Evolutionary conservation across 805 yeast genomes (phyloP).

Genomic region (Lachancea dasiensis): DNA sequence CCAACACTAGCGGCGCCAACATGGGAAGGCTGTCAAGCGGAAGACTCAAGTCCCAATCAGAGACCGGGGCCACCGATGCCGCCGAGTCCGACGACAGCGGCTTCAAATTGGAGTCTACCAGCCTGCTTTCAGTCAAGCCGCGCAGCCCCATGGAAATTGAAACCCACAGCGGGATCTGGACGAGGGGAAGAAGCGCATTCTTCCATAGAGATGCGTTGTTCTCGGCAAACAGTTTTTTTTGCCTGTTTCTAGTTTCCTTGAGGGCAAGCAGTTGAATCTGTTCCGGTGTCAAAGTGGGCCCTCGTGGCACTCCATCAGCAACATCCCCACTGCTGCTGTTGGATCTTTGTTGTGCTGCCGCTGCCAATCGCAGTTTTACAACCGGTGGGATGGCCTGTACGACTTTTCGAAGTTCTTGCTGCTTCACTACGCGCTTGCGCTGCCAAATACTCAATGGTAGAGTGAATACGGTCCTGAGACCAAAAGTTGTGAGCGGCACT

Average conservation of each 20-base stretch:
- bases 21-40: conserved; percentile 55
- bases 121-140: conserved; percentile 55
- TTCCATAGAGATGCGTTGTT: conserved; percentile 77
- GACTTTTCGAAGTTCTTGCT: conserved; percentile 65
- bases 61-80: conserved; percentile 4
- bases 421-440: conserved; percentile 61
- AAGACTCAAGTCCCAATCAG: conserved; percentile 50
- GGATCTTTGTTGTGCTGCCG: conserved; percentile 16
- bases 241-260: conserved; percentile 73
- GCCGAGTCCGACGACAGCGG: conserved; percentile 37
- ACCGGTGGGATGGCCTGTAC: conserved; percentile 73
- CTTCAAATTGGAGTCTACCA: conserved; percentile 31
- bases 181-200: conserved; percentile 62
- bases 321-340: no score
- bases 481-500: conserved; percentile 67
- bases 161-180: conserved; percentile 87
- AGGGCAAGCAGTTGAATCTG: conserved; percentile 69
- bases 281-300: conserved; percentile 56
- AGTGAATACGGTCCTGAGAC: conserved; percentile 60
- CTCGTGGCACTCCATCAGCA: no score
- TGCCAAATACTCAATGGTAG: conserved; percentile 74
- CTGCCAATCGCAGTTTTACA: conserved; percentile 47
- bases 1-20: conserved; percentile 70
- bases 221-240: conserved; percentile 59
- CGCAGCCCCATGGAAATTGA: conserved; percentile 70